Evolutionary conservation across 2,329 filamentous ascomycete species (phyloP), one percentile per base, ranked within the genome.

Genomic region (Aciculosporium take): DNA sequence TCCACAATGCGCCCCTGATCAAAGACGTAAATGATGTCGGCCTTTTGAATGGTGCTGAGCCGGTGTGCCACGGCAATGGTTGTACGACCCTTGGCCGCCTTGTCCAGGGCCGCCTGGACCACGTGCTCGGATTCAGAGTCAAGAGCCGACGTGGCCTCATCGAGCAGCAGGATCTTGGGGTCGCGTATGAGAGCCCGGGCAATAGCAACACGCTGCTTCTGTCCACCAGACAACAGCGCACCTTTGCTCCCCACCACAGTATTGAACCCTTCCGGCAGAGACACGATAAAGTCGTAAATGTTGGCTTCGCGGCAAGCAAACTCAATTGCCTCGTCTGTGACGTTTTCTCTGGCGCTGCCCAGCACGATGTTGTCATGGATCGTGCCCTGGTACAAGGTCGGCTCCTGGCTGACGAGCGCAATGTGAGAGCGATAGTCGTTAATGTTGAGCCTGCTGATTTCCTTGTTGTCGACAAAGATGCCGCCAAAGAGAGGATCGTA

Each of bases 1-100:
- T 96, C 89, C 1, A 93, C 83, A 33, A 96, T 76, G 45, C 76
- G 73, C 7, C 89, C 91, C 52, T 84, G 79, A 59, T 95, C 88
- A 57, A 96, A 91, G n/a, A 96, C 89, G 49, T 93, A 95, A 52
- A 96, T 96, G 37, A 89, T 66, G 56, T 96, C 89, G 0, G 89
- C 89, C 57, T 91, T 88, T 57, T 94, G 87, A 46, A 96, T 95
- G 0, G 91, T 95, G 54, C 79, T 86, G 5, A 98, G 66, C 20
- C 91, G 72, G 62, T 98, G 89, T 3, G 91, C 91, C 1, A 98
- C 89, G 1, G 89, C 88, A 47, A 98, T 91, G 0, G 89, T 96
- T 6, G 87, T 94, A 39, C 87, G 74, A 34, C 80, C 86, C 66
- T 84, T 81, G 17, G 85, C 81, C 2, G 87, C 87, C 47, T 79